These are phyloP conservation scores for Selaginella tamariscina DNA, from an alignment of 75 land plant genomes.

Conservation along the genomic window DNA sequence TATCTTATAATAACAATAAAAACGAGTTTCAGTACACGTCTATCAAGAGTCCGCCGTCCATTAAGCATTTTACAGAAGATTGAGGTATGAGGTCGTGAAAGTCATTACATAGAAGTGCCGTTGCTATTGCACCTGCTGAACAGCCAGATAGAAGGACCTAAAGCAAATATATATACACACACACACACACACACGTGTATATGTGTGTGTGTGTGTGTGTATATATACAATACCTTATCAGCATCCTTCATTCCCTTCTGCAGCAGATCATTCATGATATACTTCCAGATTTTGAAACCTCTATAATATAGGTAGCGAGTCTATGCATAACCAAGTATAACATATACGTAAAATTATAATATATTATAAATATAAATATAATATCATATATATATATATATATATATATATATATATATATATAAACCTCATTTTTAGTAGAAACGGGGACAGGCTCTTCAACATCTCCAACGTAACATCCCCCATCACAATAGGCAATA, in stretches of 20 bases:
- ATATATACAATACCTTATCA: background rate
- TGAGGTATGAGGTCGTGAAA: background rate
- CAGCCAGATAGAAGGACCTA: background rate
- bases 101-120: background rate
- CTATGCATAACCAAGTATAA: too few relatives aligned
- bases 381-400: too few relatives aligned
- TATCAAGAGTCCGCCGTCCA: background rate
- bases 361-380: background rate
- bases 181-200: background rate
- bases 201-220: too few relatives aligned
- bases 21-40: too few relatives aligned
- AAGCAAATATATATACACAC: too few relatives aligned
- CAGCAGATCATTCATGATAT: background rate
- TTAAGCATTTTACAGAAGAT: background rate
- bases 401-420: too few relatives aligned
- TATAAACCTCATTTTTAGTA: background rate
- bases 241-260: background rate
- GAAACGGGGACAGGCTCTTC: background rate
- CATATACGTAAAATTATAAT: background rate
- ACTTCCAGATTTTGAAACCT: background rate
- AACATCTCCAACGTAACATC: background rate
- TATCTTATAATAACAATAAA: background rate
- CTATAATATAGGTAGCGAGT: background rate
- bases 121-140: background rate
- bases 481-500: background rate